A percentile compares a stretch with the other conserved stretches of the same genome.
Evolutionary conservation across 352 stramenopile species (phyloP).

Genomic region (Globisporangium parvum): DNA sequence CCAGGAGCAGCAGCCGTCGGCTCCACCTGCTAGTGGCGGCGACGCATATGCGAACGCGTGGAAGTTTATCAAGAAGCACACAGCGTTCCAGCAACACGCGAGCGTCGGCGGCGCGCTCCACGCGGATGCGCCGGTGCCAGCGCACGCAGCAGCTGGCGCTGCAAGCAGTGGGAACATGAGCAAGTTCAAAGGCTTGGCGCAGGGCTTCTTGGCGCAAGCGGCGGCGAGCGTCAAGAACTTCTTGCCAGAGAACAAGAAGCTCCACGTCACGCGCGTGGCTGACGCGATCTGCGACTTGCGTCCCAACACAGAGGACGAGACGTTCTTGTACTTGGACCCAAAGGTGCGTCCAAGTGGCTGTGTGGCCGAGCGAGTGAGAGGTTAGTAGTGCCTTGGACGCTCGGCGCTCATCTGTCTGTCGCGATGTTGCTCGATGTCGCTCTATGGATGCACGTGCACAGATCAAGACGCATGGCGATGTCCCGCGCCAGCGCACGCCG

Average conservation of each 20-base stretch:
- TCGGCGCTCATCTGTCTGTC: too few species aligned
- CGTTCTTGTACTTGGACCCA: constrained; percentile 81
- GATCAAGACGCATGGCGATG: constrained; percentile 68
- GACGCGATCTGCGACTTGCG: constrained; percentile 81
- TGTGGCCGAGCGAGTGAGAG: neutral
- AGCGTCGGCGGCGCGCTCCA: constrained; percentile 53
- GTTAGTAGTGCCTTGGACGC: neutral
- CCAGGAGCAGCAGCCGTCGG: neutral
- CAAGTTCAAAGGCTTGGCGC: constrained; percentile 81
- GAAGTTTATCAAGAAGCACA: constrained; percentile 80
- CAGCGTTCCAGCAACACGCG: constrained; percentile 72
- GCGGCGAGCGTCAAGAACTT: constrained; percentile 86
- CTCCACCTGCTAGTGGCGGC: neutral
- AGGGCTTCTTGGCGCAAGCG: constrained; percentile 75
- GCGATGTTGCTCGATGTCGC: neutral
- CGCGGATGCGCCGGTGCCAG: constrained; percentile 12
- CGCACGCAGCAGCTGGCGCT: constrained; percentile 14
- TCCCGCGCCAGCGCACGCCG: constrained; percentile 67
- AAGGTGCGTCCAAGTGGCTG: constrained; percentile 33
- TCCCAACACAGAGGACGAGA: constrained; percentile 77
- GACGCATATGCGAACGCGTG: constrained; percentile 53
- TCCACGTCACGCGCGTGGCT: constrained; percentile 75
- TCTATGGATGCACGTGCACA: constrained; percentile 9
- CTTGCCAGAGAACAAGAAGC: constrained; percentile 82
- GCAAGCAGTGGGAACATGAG: constrained; percentile 45